Base-by-base conservation (phyloP, 805 yeast genomes). In the Metschnikowia shivogae region DNA sequence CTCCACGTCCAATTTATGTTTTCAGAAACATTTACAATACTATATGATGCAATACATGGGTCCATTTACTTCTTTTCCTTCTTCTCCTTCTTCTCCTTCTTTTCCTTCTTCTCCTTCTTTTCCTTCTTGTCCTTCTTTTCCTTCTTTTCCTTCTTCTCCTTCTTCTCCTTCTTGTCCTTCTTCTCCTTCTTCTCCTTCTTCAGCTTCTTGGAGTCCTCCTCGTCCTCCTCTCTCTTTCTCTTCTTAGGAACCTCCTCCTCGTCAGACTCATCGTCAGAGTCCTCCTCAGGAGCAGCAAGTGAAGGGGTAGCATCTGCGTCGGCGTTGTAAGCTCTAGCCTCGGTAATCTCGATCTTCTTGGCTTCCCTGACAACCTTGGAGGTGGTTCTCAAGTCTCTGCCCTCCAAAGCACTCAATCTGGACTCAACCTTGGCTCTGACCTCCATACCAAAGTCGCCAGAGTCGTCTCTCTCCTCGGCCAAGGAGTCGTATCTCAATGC, bases 401-500 rank as follows among this genome's bases (percentile, higher is more conserved):
- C 99, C 73, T 93, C 99, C 57, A 93, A 77, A 49, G 90, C 87
- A 65, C 96, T 87, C 59, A 93, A 81, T 75, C 99, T 85, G 48
- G 88, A 78, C 73, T 93, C 99, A 59, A 93, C 92, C 77, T 89
- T 89, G 56, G 88, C 82, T 73, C 99, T 84, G 56, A 86, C 92
- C 56, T 83, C 85, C 57, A 88, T 76, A 62, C 99, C 99, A 61
- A 90, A 78, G 58, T 90, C 95, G 53, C 97, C 97, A 52, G 88
- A 80, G 62, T 93, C 98, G 58, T 89, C 95, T 70, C 97, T 82
- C 60, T 93, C 98, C 75, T 93, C 99, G 54, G 97, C 85, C 50
- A 93, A 76, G 28, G 97, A 96, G 74, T 93, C 99, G 68, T 86
- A 92, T 77, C 99, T 87, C 58, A 92, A 76, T 51, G 97, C 87